Evolutionary conservation across 129 eudicot genomes (phyloP).

Genomic region (Saussurea involucrata): DNA sequence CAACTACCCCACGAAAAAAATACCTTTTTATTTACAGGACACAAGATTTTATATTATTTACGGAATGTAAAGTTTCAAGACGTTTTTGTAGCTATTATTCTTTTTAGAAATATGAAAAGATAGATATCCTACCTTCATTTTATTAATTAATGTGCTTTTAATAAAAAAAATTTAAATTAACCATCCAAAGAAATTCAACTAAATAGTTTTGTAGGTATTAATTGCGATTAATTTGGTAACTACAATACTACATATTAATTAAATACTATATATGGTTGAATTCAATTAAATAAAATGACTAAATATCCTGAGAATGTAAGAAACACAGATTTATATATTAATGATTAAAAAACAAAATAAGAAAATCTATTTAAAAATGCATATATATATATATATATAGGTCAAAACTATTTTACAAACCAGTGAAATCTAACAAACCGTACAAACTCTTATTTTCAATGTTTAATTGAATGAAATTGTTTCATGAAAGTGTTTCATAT

Average conservation of each 20-base stretch:
- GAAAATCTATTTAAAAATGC: too few species aligned
- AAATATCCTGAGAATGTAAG: background rate
- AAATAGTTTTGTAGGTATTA: background rate
- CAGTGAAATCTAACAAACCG: too few species aligned
- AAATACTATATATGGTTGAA: background rate
- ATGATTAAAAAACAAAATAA: too few species aligned
- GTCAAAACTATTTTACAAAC: too few species aligned
- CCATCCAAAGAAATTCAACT: background rate
- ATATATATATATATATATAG: too few species aligned
- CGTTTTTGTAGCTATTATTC: background rate
- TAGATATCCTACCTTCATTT: background rate
- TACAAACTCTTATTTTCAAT: too few species aligned
- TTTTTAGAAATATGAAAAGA: background rate
- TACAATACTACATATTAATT: background rate
- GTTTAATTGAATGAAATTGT: too few species aligned
- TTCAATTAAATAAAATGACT: background rate
- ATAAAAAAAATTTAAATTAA: background rate
- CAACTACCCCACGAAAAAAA: background rate
- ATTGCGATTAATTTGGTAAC: background rate
- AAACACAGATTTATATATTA: too few species aligned
- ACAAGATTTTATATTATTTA: background rate
- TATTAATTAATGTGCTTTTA: background rate
- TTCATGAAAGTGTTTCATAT: too few species aligned
- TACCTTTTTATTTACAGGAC: background rate
- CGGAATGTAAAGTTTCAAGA: background rate